Evolutionary conservation across 2,329 filamentous ascomycete genomes (phyloP), one percentile per base, ranked within the genome.

Genomic region (Fusarium sp.): DNA sequence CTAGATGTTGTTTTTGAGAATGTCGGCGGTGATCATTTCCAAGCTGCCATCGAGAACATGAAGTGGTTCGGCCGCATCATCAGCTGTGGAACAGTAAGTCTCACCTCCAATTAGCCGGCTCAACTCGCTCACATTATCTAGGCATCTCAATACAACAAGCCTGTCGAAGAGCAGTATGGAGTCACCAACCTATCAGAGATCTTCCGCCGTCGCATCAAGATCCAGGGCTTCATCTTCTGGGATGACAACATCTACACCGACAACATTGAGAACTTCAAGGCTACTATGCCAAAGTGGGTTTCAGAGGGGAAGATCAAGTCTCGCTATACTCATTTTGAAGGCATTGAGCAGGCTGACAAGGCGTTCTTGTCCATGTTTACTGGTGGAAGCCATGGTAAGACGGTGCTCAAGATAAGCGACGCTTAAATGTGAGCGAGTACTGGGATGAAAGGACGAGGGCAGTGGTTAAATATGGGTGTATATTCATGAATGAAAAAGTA

Each of bases 11-110:
- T 56, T 8, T 56, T 42, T 24, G 38, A 56, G 26, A 56, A 56
- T 1, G 52, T 56, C 2, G 38, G 52, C 26, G 52, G 52, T 3
- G 38, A 56, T 56, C 52, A 56, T 44, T 56, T 56, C 52, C 38
- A 56, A 56, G 52, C 52, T 28, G 52, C 52, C 6, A 56, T 56
- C 10, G 38, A 56, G 9, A 56, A 56, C 38, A 56, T 56, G 52
- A 56, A 56, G 26, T 56, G 52, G 52, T 56, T 56, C 5, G 26
- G 52, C 2, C 38, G 52, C 26, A 56, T 56, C 22, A 56, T 56
- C 12, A 56, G 52, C 38, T 56, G 52, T 1, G 38, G 38, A 44
- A 41, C 36, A 18, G 52, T 56, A 24, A 24, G 52, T 28, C 20
- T 5, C 11, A 7, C 18, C 7, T 12, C 18, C 5, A 5, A 6